A percentile compares a stretch with the other conserved stretches of the same genome.
phyloP scores from a whole-genome alignment of 1,139 yeast genomes.

The Hyphopichia burtonii region DNA sequence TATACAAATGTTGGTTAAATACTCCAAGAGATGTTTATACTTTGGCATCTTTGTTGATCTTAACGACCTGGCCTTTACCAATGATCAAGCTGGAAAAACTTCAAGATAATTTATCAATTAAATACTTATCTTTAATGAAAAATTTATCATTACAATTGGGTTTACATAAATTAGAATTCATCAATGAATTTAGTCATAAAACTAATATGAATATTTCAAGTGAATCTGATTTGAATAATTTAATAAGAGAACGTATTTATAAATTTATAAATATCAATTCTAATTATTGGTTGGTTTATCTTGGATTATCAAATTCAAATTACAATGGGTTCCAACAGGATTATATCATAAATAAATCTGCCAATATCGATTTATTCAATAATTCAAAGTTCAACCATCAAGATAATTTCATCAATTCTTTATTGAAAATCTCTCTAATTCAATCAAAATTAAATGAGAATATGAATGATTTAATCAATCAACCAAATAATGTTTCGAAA shows the following conservation, averaged over 20 bases:
- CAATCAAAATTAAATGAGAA: slow-evolving; percentile 45
- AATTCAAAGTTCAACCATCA: slow-evolving; percentile 7
- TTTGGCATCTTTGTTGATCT: slow-evolving; percentile 37
- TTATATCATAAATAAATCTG: slow-evolving; percentile 38
- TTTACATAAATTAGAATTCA: slow-evolving; percentile 42
- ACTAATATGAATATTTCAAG: slow-evolving; percentile 36
- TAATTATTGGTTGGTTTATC: slow-evolving; percentile 44
- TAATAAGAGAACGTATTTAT: slow-evolving; percentile 44
- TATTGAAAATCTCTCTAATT: slow-evolving; percentile 39
- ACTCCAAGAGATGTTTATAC: slow-evolving; percentile 48
- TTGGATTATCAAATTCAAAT: slow-evolving; percentile 40
- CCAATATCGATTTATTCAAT: slow-evolving; percentile 26
- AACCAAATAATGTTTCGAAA: slow-evolving; percentile 27
- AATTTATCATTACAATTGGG: slow-evolving; percentile 44
- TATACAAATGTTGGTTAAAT: slow-evolving; percentile 43
- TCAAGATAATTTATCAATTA: slow-evolving; percentile 36
- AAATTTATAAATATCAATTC: slow-evolving; percentile 45
- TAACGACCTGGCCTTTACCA: slow-evolving; percentile 52
- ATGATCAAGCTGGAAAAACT: slow-evolving; percentile 24
- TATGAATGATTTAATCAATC: slow-evolving; percentile 31
- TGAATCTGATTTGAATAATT: slow-evolving; percentile 33
- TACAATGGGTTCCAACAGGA: slow-evolving; percentile 44
- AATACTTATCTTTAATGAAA: slow-evolving; percentile 42
- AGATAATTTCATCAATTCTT: slow-evolving; percentile 40
- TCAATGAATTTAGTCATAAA: slow-evolving; percentile 45